Evolutionary conservation across 805 yeast genomes (phyloP), one percentile per base, ranked within the genome.

Genomic region (Candida sakaeoensis): DNA sequence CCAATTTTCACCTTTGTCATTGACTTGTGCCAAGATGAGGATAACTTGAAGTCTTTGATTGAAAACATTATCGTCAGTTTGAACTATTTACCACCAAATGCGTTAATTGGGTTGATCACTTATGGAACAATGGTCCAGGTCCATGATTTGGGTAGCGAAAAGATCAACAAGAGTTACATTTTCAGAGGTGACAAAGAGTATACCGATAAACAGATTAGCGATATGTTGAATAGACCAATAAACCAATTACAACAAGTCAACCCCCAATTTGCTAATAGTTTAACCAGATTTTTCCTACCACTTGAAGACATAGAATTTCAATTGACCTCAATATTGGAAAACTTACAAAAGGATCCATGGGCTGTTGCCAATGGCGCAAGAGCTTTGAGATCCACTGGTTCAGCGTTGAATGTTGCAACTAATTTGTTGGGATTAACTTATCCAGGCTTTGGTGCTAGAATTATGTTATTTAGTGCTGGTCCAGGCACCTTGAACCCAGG

Each of bases 401-500:
- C 95, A 21, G 98, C 99, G 4, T 63, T 90, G 52, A 79, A 85
- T 48, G 80, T 93, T 49, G 96, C 97, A 8, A 73, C 89, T 19
- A 76, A 85, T 51, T 60, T 93, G 40, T 74, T 89, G 48, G 95
- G 90, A 58, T 82, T 86, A 27, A 74, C 93, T 21, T 87, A 79
- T 66, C 81, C 89, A 38, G 89, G 86, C 42, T 79, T 81, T 51
- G 95, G 97, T 37, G 89, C 95, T 12, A 80, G 97, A 60, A 74
- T 93, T 51, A 81, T 88, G 71, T 71, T 93, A 44, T 93, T 93
- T 56, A 80, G 95, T 29, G 95, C 91, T 39, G 99, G 99, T 47
- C 95, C 96, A 36, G 82, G 96, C 60, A 93, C 99, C 33, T 80
- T 85, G 57, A 85, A 84, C 33, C 98, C 99, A 9, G 99, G 99